These are phyloP conservation scores for Panaeolus cyanescens DNA, from an alignment of 768 basidiomycete genomes.

Conservation along the genomic window DNA sequence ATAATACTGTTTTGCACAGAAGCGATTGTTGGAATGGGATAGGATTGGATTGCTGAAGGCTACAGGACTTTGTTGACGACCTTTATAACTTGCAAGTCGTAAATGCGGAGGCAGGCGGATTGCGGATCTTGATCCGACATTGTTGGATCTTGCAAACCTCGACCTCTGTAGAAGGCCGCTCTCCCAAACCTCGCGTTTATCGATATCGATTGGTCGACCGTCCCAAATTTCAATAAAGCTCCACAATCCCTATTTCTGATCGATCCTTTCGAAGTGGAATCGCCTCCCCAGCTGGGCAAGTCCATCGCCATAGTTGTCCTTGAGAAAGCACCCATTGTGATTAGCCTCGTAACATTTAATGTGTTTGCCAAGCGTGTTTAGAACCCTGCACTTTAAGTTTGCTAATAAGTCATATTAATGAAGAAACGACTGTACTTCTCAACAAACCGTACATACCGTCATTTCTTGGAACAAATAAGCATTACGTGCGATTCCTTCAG, in stretches of 20 bases:
- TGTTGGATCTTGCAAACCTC: slow-evolving; percentile 40
- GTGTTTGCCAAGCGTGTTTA: neutral
- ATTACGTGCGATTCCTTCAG: slow-evolving; percentile 1
- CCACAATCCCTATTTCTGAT: neutral
- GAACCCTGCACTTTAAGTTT: neutral
- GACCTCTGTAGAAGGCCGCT: slow-evolving; percentile 12
- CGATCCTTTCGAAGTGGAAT: neutral
- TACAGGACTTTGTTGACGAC: neutral
- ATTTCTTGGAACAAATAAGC: slow-evolving; percentile 1
- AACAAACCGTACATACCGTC: neutral
- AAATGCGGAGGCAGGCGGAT: slow-evolving; percentile 50
- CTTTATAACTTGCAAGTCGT: slow-evolving; percentile 38
- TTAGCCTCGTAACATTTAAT: neutral
- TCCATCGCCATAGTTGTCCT: neutral
- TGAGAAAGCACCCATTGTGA: neutral
- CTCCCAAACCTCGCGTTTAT: neutral
- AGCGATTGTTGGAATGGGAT: slow-evolving; percentile 25
- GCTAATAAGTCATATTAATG: neutral
- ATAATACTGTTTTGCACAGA: slow-evolving; percentile 34
- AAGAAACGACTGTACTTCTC: neutral
- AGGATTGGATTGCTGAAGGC: slow-evolving; percentile 12
- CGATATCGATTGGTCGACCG: slow-evolving; percentile 1
- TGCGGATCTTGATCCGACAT: slow-evolving; percentile 79
- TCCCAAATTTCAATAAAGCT: neutral
- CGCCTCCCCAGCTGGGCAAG: neutral